Conservation (phyloP, 2,329 filamentous ascomycete genomes). For the Neopestalotiopsis clavispora region DNA sequence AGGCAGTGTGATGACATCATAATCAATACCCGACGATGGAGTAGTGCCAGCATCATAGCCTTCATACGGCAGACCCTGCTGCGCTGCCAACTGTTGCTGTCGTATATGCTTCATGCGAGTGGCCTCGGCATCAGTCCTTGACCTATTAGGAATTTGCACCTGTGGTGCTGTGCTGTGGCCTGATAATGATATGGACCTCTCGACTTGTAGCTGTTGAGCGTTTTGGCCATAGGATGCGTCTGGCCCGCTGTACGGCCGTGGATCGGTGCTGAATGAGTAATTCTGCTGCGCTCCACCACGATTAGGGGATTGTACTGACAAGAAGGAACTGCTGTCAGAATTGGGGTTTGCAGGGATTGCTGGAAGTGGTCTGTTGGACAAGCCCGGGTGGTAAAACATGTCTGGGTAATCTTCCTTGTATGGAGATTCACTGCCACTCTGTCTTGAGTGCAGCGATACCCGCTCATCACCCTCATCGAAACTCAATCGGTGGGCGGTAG, state of each 20-base stretch:
- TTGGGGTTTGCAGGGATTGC: slow-evolving; percentile 64
- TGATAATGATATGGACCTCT: slow-evolving; percentile 81
- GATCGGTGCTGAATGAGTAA: slow-evolving; percentile 54
- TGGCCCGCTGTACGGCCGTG: slow-evolving; percentile 47
- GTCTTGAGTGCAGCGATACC: slow-evolving; percentile 59
- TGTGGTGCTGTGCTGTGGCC: slow-evolving; percentile 82
- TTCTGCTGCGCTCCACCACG: slow-evolving; percentile 53
- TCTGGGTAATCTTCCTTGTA: slow-evolving; percentile 79
- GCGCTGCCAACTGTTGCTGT: slow-evolving; percentile 56
- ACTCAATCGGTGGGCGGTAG: slow-evolving; percentile 75
- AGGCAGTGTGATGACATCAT: slow-evolving; percentile 86
- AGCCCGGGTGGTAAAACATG: slow-evolving; percentile 91
- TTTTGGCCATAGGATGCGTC: slow-evolving; percentile 55
- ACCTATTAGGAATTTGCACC: slow-evolving; percentile 82
- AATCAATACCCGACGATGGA: slow-evolving; percentile 56
- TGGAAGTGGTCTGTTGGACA: slow-evolving; percentile 68
- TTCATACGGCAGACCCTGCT: slow-evolving; percentile 57
- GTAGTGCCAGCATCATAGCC: slow-evolving; percentile 61
- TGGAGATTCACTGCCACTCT: slow-evolving; percentile 69
- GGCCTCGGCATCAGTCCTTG: slow-evolving; percentile 87
- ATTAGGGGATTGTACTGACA: slow-evolving; percentile 52
- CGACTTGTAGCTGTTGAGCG: slow-evolving; percentile 54
- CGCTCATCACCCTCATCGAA: slow-evolving; percentile 93
- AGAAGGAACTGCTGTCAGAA: slow-evolving; percentile 63
- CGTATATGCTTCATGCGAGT: slow-evolving; percentile 52